Evolutionary conservation across 2,329 filamentous ascomycete species (phyloP).

Genomic region (Colletotrichum tofieldiae): DNA sequence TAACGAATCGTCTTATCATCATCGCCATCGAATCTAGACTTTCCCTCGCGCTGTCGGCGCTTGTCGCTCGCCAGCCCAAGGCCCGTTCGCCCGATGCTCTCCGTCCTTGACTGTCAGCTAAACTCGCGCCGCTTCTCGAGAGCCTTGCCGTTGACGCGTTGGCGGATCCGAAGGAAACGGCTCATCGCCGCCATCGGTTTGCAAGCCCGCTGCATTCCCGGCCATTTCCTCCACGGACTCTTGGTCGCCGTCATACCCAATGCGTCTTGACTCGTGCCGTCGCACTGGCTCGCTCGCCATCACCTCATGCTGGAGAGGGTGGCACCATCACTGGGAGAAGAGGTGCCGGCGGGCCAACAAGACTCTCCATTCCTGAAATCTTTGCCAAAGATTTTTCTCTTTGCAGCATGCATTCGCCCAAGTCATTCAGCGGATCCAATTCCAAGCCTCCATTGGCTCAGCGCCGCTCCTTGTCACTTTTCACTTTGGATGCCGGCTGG

Average conservation of each 20-base stretch:
- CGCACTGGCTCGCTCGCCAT: constrained; percentile 29
- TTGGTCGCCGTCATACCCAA: constrained; percentile 27
- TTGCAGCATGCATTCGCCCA: constrained; percentile 5
- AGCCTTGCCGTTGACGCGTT: constrained; percentile 1
- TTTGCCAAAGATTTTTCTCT: constrained; percentile 5
- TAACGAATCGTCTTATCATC: constrained; percentile 17
- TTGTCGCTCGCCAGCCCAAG: constrained; percentile 12
- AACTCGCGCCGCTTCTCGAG: not conserved
- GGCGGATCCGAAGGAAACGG: not conserved
- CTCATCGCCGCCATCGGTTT: not conserved
- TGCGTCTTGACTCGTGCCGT: constrained; percentile 41
- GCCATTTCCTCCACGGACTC: constrained; percentile 5
- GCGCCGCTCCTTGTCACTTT: not conserved
- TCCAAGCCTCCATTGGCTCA: constrained; percentile 1
- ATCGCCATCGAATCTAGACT: constrained; percentile 12
- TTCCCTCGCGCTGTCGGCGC: constrained; percentile 32
- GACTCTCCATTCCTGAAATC: constrained; percentile 7
- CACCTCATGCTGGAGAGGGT: constrained; percentile 20
- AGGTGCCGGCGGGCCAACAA: constrained; percentile 24
- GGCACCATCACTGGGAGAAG: constrained; percentile 32
- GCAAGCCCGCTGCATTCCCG: constrained; percentile 24
- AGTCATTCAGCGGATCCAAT: constrained; percentile 14
- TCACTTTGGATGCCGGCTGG: constrained; percentile 14
- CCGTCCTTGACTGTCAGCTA: not conserved
- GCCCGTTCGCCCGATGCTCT: constrained; percentile 13